Base-by-base conservation (phyloP, 164 flowering plant species). In the Saururus chinensis region DNA sequence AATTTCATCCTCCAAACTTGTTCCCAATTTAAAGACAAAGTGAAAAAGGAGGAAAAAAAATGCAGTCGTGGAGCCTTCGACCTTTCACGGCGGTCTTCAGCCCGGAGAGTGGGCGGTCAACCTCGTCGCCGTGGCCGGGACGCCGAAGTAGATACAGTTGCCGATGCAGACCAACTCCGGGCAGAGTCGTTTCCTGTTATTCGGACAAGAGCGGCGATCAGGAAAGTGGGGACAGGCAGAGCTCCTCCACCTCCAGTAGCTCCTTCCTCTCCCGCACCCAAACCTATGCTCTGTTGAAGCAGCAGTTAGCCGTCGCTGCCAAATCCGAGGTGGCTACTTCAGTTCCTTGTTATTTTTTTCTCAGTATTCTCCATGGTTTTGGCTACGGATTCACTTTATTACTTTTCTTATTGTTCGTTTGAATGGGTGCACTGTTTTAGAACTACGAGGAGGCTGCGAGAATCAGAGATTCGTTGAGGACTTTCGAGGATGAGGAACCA, bases 401-500 rank as follows among this genome's bases (percentile, higher is more conserved):
- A 40, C 14, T 4, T 23, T 56, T 57, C 21, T 6, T 45, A 24
- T 22, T 52, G 51, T 35, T 59, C 8, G 19, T 55, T 40, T 40
- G 59, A 22, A 40, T 26, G 23, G 19, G 4, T 4, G 30, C 61
- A 35, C 6, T 65, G 60, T 35, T 63, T 66, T 59, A 88, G 97
- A 82, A 92, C 68, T 92, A 87, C 64, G 77, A 92, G 68, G 96
- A 92, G 76, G 98, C 98, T 53, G 98, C 96, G 21, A 83, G 95
- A 65, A 71, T 92, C 56, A 79, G 98, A 51, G 96, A 89, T 72
- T 87, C 96, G 0, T 69, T 92, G 76, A 89, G 70, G 70, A 65
- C 75, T 21, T 89, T 89, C 67, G 98, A 87, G 75, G 88, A 87
- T 45, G 88, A 82, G 66, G 95, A 89, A 70, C 98, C 96, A 0